Evolutionary conservation across 345 rosid genomes (phyloP), one percentile per base, ranked within the genome.

Genomic region (Eutrema heterophyllum): DNA sequence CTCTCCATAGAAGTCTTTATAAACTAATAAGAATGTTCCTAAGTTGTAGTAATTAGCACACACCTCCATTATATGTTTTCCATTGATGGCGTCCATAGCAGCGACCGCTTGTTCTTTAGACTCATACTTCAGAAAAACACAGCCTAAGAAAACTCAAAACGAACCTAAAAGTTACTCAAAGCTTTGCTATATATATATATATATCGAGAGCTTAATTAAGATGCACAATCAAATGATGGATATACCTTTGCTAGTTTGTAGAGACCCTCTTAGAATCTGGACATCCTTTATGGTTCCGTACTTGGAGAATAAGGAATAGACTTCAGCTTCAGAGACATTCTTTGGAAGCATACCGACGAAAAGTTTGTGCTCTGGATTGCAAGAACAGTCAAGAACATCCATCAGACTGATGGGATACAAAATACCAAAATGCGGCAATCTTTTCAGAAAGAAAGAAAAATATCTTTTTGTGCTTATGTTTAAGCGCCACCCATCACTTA

Each of bases 271-370:
- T 70, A 96, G 78, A 73, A 96, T 90, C 70, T 96, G 97, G 54
- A 96, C 18, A 77, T 96, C 99, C 79, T 84, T 92, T 74, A 96
- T 83, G 61, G 87, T 83, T 39, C 99, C 98, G 72, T 86, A 86
- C 5, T 64, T 73, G 51, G 95, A 90, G 83, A 96, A 96, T 60
- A 92, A 77, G 21, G 81, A 78, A 64, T 88, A 72, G 44, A 92
- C 79, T 59, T 92, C 99, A 78, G 84, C 89, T 77, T 92, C 98
- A 33, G 97, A 65, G 46, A 90, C 95, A 79, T 86, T 92, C 85
- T 96, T 96, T 33, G 99, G 99, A 79, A 96, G 90, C 99, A 96
- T 96, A 72, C 99, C 99, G 36, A 96, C 88, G 60, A 96, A 96
- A 63, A 96, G 96, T 76, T 96, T 96, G 83, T 96, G 97, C 60